Evolutionary conservation across 176 grass and related monocot genomes (phyloP), one percentile per base, ranked within the genome.

Genomic region (Pharus latifolius): DNA sequence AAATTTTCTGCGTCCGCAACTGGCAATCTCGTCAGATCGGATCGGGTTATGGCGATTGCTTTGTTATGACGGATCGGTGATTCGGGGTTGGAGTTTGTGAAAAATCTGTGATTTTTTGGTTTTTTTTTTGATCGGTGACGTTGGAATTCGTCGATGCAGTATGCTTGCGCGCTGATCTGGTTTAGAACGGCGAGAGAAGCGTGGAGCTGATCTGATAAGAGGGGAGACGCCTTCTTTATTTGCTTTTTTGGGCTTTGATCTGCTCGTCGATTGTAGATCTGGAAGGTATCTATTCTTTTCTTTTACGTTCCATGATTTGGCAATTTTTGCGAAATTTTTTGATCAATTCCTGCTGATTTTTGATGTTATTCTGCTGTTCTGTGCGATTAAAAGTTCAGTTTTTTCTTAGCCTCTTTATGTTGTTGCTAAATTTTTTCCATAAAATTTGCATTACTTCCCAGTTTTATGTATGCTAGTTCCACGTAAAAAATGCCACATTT

Each of bases 21-120:
- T 10, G 9, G 7, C 22, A n/a, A n/a, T n/a, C n/a, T n/a, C n/a
- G n/a, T n/a, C n/a, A n/a, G n/a, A n/a, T n/a, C n/a, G n/a, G n/a
- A n/a, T n/a, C 5, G 47, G 56, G 47, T 49, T 32, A 41, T 37
- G 55, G 48, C 17, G 16, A 18, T 43, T 18, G 13, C 27, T 38
- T 35, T 67, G 40, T 69, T 32, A 28, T 34, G 58, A 56, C 61
- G 46, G 56, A 76, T 67, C 35, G 67, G 78, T 90, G 74, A 73
- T 82, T 79, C 15, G 8, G 5, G 27, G 2, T 26, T 12, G 25
- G 13, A 3, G 33, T 1, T 25, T 11, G 10, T 59, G 48, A 45
- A 2, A 2, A 47, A 34, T 78, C 63, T 9, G 18, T 6, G 51
- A 16, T 22, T 54, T 70, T 52, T 18, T 18, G 42, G 2, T 10